Evolutionary conservation across 768 basidiomycete genomes (phyloP), one percentile per base, ranked within the genome.

Genomic region (Piloderma croceum): DNA sequence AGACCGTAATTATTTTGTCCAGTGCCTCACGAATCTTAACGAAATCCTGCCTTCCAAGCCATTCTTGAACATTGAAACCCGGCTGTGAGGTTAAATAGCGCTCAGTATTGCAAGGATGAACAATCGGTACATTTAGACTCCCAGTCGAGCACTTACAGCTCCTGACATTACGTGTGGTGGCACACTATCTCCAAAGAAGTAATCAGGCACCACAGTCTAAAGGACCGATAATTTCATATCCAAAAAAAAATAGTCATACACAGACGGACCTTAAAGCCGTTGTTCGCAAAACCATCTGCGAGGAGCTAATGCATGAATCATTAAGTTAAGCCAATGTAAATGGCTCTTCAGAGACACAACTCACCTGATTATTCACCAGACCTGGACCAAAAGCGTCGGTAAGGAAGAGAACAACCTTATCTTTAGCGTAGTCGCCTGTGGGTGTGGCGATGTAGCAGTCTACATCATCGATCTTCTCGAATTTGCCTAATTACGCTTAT

Each of bases 21-120:
- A 68, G 46, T 2, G 48, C 38, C 1, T 63, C 59, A 13, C 58
- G 73, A 2, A 73, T 75, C 9, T 52, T 27, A 0, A 52, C 65
- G 13, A 45, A 18, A 6, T 52, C 54, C 45, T 83, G 81, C 1
- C 49, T 62, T 4, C 24, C 31, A 25, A 77, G 33, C 79, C 77
- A 81, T 20, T 43, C 55, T 17, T 0, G 11, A 3, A 73, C 5
- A 41, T 79, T 62, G 42, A 70, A 74, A 5, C 49, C 56, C 58
- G 62, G 23, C 45, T 41, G 31, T 27, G 18, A 19, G 10, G 29
- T 32, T 40, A 29, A 7, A 10, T 6, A 18, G 17, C 12, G 19
- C 19, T 3, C 22, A 10, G 5, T 7, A 31, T 0, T 19, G 33
- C n/a, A 29, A n/a, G n/a, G n/a, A n/a, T n/a, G n/a, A n/a, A n/a